phyloP scores from a whole-genome alignment of 371 early-diverging fungal species.

The Smittium culicis region DNA sequence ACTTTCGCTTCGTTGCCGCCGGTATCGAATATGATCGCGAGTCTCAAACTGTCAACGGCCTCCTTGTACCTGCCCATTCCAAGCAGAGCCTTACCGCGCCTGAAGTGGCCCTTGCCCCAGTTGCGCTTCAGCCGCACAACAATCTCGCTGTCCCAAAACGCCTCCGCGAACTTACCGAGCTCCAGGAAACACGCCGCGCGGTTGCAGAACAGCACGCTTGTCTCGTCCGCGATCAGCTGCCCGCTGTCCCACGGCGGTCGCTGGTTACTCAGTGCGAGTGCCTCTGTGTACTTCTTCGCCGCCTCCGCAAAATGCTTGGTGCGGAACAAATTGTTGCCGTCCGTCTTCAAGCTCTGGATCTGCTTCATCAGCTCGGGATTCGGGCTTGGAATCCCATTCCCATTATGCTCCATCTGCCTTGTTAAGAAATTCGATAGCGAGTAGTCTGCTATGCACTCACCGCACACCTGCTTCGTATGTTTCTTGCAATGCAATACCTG shows the following conservation, averaged over 20 bases:
- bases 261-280: constrained; percentile 49
- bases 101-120: constrained; percentile 69
- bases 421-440: constrained; percentile 38
- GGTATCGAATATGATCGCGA: constrained; percentile 53
- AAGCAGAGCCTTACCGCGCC: constrained; percentile 58
- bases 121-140: constrained; percentile 55
- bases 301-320: constrained; percentile 48
- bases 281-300: constrained; percentile 54
- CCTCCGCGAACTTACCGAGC: constrained; percentile 49
- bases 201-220: constrained; percentile 51
- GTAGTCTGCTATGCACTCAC: constrained; percentile 36
- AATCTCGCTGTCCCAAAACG: constrained; percentile 58
- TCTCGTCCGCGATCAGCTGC: constrained; percentile 49
- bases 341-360: constrained; percentile 51
- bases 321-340: constrained; percentile 60
- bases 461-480: constrained; percentile 36
- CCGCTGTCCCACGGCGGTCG: constrained; percentile 67
- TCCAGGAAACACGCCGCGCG: constrained; percentile 55
- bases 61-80: constrained; percentile 48
- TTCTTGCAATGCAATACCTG: constrained; percentile 35
- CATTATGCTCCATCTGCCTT: constrained; percentile 35
- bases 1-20: constrained; percentile 45
- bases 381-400: constrained; percentile 54
- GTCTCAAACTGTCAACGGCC: constrained; percentile 49
- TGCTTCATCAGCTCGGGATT: constrained; percentile 48